Percentiles rank a stretch among this genome's conserved stretches.
Conservation (phyloP, 208 protist genomes). For the Leishmania guyanensis region DNA sequence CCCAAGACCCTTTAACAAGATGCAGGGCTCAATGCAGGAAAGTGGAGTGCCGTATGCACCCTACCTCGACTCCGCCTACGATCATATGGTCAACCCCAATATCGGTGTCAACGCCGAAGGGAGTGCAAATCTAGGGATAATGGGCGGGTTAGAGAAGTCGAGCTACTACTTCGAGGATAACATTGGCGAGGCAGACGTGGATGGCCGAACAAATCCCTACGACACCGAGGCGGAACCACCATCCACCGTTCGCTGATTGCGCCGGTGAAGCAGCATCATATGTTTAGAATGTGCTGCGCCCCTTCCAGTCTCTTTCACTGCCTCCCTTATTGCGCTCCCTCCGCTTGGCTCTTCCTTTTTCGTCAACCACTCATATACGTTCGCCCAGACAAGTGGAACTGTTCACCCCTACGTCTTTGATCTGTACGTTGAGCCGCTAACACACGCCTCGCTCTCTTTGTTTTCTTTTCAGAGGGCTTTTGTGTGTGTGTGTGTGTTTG, state of each 20-base stretch:
- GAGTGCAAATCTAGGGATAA: conserved; percentile 68
- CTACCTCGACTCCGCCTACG: conserved; percentile 87
- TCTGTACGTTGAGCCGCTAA: background rate
- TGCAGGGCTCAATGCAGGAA: conserved; percentile 76
- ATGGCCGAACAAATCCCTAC: conserved; percentile 34
- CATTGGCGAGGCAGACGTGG: conserved; percentile 49
- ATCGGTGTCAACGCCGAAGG: conserved; percentile 68
- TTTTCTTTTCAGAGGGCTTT: background rate
- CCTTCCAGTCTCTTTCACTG: background rate
- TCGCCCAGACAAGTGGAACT: background rate
- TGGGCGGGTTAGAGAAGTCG: conserved; percentile 47
- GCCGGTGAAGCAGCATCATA: background rate
- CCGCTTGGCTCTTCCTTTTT: background rate
- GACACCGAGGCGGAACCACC: conserved; percentile 46
- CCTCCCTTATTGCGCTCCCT: background rate
- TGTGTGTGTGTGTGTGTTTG: too few species aligned
- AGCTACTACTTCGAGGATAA: conserved; percentile 60
- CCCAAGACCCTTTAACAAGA: conserved; percentile 80
- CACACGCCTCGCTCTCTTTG: background rate
- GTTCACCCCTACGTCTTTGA: background rate
- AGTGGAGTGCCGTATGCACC: conserved; percentile 80
- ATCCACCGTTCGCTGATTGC: conserved; percentile 23
- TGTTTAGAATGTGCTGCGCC: background rate
- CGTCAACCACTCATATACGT: background rate
- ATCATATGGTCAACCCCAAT: conserved; percentile 74